A percentile compares a stretch with the other conserved stretches of the same genome.
Conservation (phyloP, 208 protist genomes). For the Crithidia fasciculata region DNA sequence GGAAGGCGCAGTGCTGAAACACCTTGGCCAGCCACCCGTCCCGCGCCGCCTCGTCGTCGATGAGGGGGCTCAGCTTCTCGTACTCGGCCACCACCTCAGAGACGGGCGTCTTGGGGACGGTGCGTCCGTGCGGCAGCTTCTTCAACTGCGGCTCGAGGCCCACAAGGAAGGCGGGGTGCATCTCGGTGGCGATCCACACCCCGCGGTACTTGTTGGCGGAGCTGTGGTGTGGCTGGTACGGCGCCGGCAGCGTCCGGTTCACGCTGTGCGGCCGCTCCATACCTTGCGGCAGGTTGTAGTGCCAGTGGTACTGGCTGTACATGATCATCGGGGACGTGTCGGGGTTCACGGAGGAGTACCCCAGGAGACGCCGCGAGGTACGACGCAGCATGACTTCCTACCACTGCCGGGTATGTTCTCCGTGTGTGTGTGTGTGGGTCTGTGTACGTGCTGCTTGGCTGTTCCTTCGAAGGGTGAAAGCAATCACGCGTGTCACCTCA, state of each 20-base stretch:
- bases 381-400: slow-evolving; percentile 49
- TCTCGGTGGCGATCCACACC: slow-evolving; percentile 85
- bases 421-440: too few species aligned
- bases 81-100: slow-evolving; percentile 83
- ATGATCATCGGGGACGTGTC: slow-evolving; percentile 90
- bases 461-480: too few species aligned
- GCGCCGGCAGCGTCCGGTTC: slow-evolving; percentile 77
- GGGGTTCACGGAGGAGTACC: slow-evolving; percentile 85
- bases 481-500: too few species aligned
- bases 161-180: slow-evolving; percentile 79
- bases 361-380: slow-evolving; percentile 48
- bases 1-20: slow-evolving; percentile 86
- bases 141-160: slow-evolving; percentile 82
- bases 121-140: slow-evolving; percentile 84
- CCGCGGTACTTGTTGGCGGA: slow-evolving; percentile 84
- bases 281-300: slow-evolving; percentile 89
- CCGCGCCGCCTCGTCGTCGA: slow-evolving; percentile 67
- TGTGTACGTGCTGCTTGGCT: too few species aligned
- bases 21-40: slow-evolving; percentile 89
- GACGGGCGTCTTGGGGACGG: slow-evolving; percentile 72
- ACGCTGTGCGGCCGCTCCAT: slow-evolving; percentile 86
- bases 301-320: slow-evolving; percentile 90
- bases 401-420: too few species aligned
- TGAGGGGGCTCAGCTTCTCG: slow-evolving; percentile 59
- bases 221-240: slow-evolving; percentile 67